Percentiles rank a stretch among this genome's conserved stretches.
Evolutionary conservation across 2,329 filamentous ascomycete genomes (phyloP).

Genomic region (Hymenotorrendiella dingleyae): DNA sequence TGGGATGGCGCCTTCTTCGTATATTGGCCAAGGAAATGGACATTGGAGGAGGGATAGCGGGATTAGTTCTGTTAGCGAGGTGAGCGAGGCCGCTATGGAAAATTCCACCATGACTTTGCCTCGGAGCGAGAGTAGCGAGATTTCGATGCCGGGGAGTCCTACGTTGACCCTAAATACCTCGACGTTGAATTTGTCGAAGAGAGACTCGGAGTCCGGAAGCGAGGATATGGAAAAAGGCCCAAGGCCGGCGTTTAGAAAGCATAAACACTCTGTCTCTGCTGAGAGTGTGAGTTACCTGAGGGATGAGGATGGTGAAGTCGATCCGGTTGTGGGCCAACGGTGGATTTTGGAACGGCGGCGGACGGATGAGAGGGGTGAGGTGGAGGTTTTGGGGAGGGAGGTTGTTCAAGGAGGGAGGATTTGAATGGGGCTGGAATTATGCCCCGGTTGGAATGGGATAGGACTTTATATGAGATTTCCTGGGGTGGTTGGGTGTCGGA

Average conservation of each 20-base stretch:
- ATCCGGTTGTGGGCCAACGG: slow-evolving; percentile 50
- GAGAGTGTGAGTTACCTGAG: slow-evolving; percentile 65
- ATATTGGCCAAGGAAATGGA: slow-evolving; percentile 1
- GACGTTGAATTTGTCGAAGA: background rate
- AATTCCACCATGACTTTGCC: slow-evolving; percentile 1
- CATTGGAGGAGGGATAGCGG: slow-evolving; percentile 22
- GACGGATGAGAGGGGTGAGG: slow-evolving; percentile 58
- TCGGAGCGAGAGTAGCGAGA: slow-evolving; percentile 12
- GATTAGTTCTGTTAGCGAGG: slow-evolving; percentile 21
- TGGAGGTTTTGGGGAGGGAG: slow-evolving; percentile 60
- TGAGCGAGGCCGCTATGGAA: slow-evolving; percentile 15
- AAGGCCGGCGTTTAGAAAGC: slow-evolving; percentile 27
- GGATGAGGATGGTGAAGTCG: no score
- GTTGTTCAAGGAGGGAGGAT: slow-evolving; percentile 47
- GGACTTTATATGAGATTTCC: no score
- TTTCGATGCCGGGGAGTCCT: slow-evolving; percentile 18
- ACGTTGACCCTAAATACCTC: slow-evolving; percentile 16
- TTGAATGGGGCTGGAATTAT: slow-evolving; percentile 7
- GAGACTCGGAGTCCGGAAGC: background rate
- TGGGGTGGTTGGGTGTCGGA: no score
- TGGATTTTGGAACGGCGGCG: slow-evolving; percentile 67
- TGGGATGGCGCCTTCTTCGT: background rate
- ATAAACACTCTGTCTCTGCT: slow-evolving; percentile 49
- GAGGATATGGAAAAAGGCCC: slow-evolving; percentile 27
- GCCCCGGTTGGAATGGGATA: no score